Conservation (phyloP, 257 asterid species). For the Ehretia macrophylla region DNA sequence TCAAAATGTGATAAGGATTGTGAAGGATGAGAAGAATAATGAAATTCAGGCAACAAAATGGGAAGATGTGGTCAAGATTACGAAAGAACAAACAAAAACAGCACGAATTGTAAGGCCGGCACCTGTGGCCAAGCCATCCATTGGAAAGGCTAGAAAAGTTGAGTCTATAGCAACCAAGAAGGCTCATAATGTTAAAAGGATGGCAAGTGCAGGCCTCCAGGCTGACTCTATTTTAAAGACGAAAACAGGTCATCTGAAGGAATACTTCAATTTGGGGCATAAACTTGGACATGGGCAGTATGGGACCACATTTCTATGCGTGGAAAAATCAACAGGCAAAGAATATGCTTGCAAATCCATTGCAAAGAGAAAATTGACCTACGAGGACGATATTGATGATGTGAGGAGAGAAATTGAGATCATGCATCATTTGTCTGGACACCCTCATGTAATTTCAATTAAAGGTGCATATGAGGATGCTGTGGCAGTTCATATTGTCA, state of each 20-base stretch:
- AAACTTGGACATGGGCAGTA: slow-evolving; percentile 87
- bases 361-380: slow-evolving; percentile 65
- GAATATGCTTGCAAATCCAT: slow-evolving; percentile 80
- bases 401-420: slow-evolving; percentile 88
- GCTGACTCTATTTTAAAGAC: slow-evolving; percentile 69
- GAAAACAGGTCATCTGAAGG: slow-evolving; percentile 69
- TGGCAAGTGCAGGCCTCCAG: slow-evolving; percentile 64
- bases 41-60: slow-evolving; percentile 12
- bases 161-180: slow-evolving; percentile 23
- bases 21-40: slow-evolving; percentile 25
- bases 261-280: slow-evolving; percentile 53
- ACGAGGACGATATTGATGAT: slow-evolving; percentile 83
- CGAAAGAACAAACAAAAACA: slow-evolving; percentile 3
- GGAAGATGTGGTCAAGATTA: slow-evolving; percentile 23
- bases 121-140: neutral
- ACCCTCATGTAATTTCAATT: slow-evolving; percentile 64
- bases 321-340: slow-evolving; percentile 53
- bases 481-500: slow-evolving; percentile 76
- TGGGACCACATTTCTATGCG: slow-evolving; percentile 67
- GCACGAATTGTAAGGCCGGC: slow-evolving; percentile 4
- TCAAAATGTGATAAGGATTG: slow-evolving; percentile 17
- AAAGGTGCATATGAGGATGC: slow-evolving; percentile 88
- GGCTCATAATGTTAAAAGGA: slow-evolving; percentile 49
- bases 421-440: slow-evolving; percentile 88
- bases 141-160: slow-evolving; percentile 17